Conservation (phyloP, 202 grass and related monocot species). For the Hordeum pubiflorum region DNA sequence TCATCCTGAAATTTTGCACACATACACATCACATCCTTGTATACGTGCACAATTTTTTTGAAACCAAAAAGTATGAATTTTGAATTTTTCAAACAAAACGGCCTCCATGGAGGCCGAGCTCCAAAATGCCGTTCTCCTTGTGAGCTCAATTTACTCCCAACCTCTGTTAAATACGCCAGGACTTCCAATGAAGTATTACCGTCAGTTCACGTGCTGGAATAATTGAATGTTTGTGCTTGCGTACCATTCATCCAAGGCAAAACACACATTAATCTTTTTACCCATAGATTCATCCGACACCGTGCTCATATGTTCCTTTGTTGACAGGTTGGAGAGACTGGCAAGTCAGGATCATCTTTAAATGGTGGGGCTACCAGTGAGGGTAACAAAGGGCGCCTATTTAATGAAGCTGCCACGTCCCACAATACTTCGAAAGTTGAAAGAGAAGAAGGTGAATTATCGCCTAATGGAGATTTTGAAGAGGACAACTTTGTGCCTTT, state of each 20-base stretch:
- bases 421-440: conserved; percentile 58
- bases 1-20: no score
- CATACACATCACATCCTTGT: no score
- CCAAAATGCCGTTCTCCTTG: no score
- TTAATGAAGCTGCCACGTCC: conserved; percentile 34
- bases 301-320: conserved; percentile 14
- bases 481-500: conserved; percentile 77
- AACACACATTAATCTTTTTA: not conserved
- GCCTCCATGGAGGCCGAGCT: no score
- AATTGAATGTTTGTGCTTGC: conserved; percentile 11
- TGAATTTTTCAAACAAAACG: no score
- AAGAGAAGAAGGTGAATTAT: conserved; percentile 94
- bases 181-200: not conserved
- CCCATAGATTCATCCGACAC: not conserved
- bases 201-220: not conserved
- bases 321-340: conserved; percentile 37
- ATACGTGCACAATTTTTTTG: no score
- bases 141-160: not conserved
- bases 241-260: not conserved
- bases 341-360: conserved; percentile 32
- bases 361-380: conserved; percentile 37
- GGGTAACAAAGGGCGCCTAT: conserved; percentile 35
- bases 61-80: no score
- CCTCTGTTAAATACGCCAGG: not conserved
- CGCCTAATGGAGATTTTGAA: conserved; percentile 88